Evolutionary conservation across 768 basidiomycete species (phyloP).

Genomic region (Suillus sp.): DNA sequence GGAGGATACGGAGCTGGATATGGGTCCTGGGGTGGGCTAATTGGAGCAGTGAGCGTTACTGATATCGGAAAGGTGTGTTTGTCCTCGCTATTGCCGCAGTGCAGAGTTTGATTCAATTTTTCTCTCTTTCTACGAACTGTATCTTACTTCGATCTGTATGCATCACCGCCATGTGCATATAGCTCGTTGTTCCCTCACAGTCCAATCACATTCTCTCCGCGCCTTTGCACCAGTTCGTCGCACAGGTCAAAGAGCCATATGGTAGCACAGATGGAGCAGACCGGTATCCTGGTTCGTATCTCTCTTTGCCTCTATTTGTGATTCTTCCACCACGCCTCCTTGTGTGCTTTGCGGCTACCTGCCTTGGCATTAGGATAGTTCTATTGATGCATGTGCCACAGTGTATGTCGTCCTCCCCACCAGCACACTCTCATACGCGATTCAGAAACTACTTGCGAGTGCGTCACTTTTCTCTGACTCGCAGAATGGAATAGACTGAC

Average conservation of each 20-base stretch:
- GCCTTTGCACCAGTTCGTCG: conserved; percentile 69
- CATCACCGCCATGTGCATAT: neutral
- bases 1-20: conserved; percentile 9
- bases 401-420: conserved; percentile 76
- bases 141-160: neutral
- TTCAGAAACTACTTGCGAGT: conserved; percentile 85
- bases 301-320: neutral
- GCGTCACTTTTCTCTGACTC: conserved; percentile 29
- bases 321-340: neutral
- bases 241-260: conserved; percentile 73
- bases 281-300: conserved; percentile 65
- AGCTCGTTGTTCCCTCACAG: conserved; percentile 81
- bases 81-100: too few species aligned
- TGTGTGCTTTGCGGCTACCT: neutral
- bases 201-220: conserved; percentile 75
- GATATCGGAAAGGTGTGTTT: conserved; percentile 70
- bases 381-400: conserved; percentile 26
- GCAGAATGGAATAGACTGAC: neutral
- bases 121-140: neutral
- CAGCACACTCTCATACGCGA: conserved; percentile 66
- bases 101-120: conserved; percentile 1
- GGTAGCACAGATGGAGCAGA: conserved; percentile 82
- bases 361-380: neutral
- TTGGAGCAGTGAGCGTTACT: conserved; percentile 81
- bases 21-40: conserved; percentile 45